phyloP scores from a whole-genome alignment of 1,139 yeast species.

The Kazachstania sp. region DNA sequence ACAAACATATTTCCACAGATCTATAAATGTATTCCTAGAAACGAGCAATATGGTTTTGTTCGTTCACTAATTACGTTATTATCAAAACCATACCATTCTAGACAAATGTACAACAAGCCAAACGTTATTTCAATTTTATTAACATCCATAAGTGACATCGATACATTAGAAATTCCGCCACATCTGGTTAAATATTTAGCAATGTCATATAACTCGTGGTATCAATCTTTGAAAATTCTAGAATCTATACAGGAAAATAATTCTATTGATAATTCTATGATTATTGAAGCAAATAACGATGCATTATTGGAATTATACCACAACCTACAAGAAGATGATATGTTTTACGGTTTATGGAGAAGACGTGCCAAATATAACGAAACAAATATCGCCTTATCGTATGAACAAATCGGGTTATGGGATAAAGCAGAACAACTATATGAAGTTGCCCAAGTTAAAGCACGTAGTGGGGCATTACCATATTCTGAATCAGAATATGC shows the following conservation, averaged over 20 bases:
- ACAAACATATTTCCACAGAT: constrained; percentile 73
- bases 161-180: constrained; percentile 80
- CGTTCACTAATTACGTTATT: constrained; percentile 69
- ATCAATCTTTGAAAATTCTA: constrained; percentile 71
- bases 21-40: constrained; percentile 60
- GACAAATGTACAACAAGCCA: constrained; percentile 81
- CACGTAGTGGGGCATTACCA: constrained; percentile 90
- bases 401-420: constrained; percentile 94
- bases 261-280: constrained; percentile 58
- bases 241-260: constrained; percentile 69
- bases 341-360: constrained; percentile 97
- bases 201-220: constrained; percentile 84
- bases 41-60: constrained; percentile 77
- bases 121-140: constrained; percentile 80
- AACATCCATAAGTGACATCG: constrained; percentile 70
- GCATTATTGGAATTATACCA: constrained; percentile 87
- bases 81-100: constrained; percentile 83
- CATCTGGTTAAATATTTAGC: constrained; percentile 88
- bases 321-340: constrained; percentile 83
- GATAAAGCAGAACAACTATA: constrained; percentile 88
- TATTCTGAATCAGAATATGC: constrained; percentile 94
- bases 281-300: constrained; percentile 80
- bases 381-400: constrained; percentile 85
- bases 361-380: constrained; percentile 89
- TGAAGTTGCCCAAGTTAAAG: constrained; percentile 96